Evolutionary conservation across 495 filamentous ascomycete genomes (phyloP), one percentile per base, ranked within the genome.

Genomic region (Amorphotheca resinae): DNA sequence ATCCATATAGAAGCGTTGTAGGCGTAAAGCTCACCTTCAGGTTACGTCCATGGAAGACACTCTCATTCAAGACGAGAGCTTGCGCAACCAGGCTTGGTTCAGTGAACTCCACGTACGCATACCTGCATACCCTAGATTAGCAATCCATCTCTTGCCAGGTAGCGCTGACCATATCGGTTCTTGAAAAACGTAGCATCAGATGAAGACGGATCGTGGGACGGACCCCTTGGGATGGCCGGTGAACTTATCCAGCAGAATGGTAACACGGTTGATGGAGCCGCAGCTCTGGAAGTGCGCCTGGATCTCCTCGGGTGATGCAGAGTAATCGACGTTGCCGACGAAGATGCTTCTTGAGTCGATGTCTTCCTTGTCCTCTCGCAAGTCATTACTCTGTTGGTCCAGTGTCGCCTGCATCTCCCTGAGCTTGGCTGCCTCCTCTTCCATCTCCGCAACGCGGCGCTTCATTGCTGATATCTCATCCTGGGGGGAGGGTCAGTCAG

Each of bases 381-480:
- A 69, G 46, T 81, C 84, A 48, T 84, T 77, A 23, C 74, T 77
- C 51, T 88, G 79, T 57, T 88, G 79, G 55, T 96, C 93, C 36
- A 96, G 70, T 9, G 73, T 77, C 17, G 80, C 77, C 64, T 99
- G 93, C 88, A 96, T 95, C 63, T 96, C 89, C 45, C 93, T 77
- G 34, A 99, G 72, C 65, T 95, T 96, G 8, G 86, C 83, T 9
- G 93, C 93, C 64, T 99, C 82, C 52, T 87, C 88, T 63, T 99
- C 93, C 93, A 99, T 99, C 66, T 99, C 93, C 48, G 87, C 86
- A 22, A 99, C 89, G 55, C 91, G 81, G 55, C 78, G 77, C 72
- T 99, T 99, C 93, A 99, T 96, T 39, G 86, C 88, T 20, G 80
- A 79, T 58, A 99, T 96, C 60, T 99, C 93, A 65, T 96, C 84